Percentiles rank a stretch among this genome's conserved stretches.
These are phyloP conservation scores for Quercus robur DNA, from an alignment of 306 rosid genomes.

Conservation along the genomic window DNA sequence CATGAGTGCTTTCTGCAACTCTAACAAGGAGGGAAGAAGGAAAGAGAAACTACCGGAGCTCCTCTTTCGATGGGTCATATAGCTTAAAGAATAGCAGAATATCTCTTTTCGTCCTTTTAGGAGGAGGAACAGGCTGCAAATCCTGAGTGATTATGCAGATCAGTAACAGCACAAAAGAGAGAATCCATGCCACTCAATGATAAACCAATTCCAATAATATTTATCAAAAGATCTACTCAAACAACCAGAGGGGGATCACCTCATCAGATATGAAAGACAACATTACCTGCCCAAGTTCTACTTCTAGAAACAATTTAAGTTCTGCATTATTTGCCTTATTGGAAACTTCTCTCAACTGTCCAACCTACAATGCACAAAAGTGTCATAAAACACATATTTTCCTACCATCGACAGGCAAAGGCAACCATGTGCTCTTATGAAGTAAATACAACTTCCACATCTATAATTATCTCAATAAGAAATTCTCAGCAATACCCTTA, in stretches of 20 bases:
- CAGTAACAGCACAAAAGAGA: background rate
- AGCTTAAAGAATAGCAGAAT: background rate
- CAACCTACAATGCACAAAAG: conserved; percentile 32
- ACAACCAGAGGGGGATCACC: background rate
- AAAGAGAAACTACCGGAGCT: conserved; percentile 28
- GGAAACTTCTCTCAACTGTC: conserved; percentile 42
- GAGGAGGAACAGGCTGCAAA: background rate
- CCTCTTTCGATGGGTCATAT: conserved; percentile 16
- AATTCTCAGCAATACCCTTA: background rate
- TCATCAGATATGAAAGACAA: background rate
- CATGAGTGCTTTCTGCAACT: background rate
- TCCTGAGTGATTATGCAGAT: conserved; percentile 24
- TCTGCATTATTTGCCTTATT: conserved; percentile 33
- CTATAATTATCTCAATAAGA: background rate
- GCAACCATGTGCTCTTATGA: background rate
- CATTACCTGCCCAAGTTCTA: conserved; percentile 42
- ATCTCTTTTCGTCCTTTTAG: background rate
- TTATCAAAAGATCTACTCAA: background rate
- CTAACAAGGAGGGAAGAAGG: background rate
- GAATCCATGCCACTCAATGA: background rate
- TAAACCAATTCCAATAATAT: no score
- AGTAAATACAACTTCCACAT: background rate
- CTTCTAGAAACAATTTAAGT: conserved; percentile 35
- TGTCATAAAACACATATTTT: background rate
- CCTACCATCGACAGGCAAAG: background rate